Evolutionary conservation across 148 eudicot species (phyloP), one percentile per base, ranked within the genome.

Genomic region (Rhododendron williamsianum): DNA sequence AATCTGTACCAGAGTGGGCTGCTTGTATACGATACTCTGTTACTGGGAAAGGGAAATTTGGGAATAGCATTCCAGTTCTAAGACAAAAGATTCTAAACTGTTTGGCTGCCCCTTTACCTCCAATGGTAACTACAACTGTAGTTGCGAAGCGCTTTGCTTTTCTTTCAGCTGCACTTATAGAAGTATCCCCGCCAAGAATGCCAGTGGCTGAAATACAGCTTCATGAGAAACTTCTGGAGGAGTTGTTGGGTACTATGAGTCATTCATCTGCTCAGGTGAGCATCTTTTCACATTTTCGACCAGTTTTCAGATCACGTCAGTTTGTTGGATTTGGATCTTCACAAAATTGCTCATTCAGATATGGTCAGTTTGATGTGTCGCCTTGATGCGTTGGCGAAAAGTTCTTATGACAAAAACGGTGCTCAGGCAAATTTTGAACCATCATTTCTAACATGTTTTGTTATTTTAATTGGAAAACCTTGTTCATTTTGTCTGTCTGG

Each of bases 1-100:
- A 97, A 88, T 97, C 99, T 80, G 89, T 95, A 80, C 99, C 99
- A 41, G 99, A 97, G 85, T 97, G 99, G 99, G 91, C 93, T 52
- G 96, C 98, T 85, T 94, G 99, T 88, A 90, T 97, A 74, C 93
- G 99, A 76, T 97, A 93, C 90, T 94, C 98, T 56, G 99, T 95
- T 80, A 95, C 99, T 30, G 99, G 99, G 84, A 97, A 95, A 90
- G 99, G 99, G 83, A 95, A 93, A 86, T 87, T 87, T 85, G 99
- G 99, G 90, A 89, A 90, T 81, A 90, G 90, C 56, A 92, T 89
- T 85, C 99, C 99, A 76, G 88, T 94, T 88, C 89, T 97, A 77
- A 94, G 99, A 87, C 91, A 90, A 81, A 93, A 90, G 84, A 85
- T 97, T 43, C 89, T 97, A 88, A 90, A 93, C 76, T 94, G 98